phyloP scores from a whole-genome alignment of 2,329 filamentous ascomycete species.

The Ophiocordyceps robertsii region DNA sequence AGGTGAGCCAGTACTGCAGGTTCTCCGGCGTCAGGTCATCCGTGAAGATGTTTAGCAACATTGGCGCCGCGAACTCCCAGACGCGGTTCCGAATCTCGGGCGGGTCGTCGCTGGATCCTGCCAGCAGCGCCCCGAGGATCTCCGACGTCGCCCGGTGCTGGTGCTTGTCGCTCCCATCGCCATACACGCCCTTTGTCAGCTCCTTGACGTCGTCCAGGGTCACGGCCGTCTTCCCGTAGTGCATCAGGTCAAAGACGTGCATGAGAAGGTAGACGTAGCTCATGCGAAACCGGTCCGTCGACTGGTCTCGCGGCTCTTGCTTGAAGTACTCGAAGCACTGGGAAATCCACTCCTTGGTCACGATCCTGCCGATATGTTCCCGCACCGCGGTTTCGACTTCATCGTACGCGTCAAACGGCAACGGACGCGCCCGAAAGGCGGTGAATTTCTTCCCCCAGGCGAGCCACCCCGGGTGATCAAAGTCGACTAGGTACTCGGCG shows the following conservation, averaged over 20 bases:
- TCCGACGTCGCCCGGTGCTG: conserved; percentile 93
- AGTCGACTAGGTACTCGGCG: conserved; percentile 80
- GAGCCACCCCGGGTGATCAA: conserved; percentile 89
- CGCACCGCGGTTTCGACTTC: conserved; percentile 62
- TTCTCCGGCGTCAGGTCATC: conserved; percentile 93
- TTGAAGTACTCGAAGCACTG: conserved; percentile 89
- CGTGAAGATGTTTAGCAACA: conserved; percentile 74
- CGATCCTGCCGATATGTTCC: conserved; percentile 62
- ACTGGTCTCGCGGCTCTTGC: conserved; percentile 78
- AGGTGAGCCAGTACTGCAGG: conserved; percentile 86
- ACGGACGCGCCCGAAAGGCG: conserved; percentile 60
- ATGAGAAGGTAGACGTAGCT: conserved; percentile 76
- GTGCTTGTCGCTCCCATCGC: conserved; percentile 91
- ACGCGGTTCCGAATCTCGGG: conserved; percentile 59
- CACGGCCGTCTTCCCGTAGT: conserved; percentile 61
- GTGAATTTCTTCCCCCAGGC: conserved; percentile 86
- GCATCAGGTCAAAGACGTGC: conserved; percentile 81
- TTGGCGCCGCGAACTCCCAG: conserved; percentile 84
- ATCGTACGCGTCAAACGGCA: conserved; percentile 60
- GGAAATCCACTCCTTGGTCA: conserved; percentile 76
- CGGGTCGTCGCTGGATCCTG: conserved; percentile 66
- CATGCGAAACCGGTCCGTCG: conserved; percentile 79
- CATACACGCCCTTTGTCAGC: conserved; percentile 64
- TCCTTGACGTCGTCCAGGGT: conserved; percentile 83
- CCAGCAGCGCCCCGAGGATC: conserved; percentile 76